These are phyloP conservation scores for Pleurotus platypus DNA, from an alignment of 768 basidiomycete species.

Conservation along the genomic window DNA sequence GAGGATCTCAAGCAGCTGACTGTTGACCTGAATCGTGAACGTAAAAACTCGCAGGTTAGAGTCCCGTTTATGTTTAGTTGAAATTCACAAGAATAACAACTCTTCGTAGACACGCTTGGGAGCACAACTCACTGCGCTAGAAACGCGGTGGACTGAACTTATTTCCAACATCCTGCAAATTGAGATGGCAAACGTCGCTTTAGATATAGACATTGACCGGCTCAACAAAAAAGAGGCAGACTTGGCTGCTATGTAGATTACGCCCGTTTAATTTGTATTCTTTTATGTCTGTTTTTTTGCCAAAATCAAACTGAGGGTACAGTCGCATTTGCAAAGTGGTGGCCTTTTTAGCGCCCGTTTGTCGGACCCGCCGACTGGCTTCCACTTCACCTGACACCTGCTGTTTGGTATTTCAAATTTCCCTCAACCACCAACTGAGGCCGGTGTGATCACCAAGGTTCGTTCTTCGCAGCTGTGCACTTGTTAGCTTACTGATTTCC, in stretches of 20 bases:
- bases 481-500: neutral
- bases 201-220: conserved; percentile 76
- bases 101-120: conserved; percentile 65
- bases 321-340: too few species aligned
- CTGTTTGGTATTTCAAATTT: neutral
- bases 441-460: neutral
- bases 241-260: conserved; percentile 32
- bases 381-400: neutral
- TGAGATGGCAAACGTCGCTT: conserved; percentile 89
- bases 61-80: conserved; percentile 2
- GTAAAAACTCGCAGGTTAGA: conserved; percentile 81
- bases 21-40: conserved; percentile 81
- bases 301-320: too few species aligned
- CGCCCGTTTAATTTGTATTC: neutral
- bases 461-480: neutral
- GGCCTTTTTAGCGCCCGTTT: neutral
- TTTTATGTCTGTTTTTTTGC: neutral
- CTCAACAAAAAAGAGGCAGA: conserved; percentile 60
- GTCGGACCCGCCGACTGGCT: neutral
- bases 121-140: conserved; percentile 73
- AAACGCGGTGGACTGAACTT: conserved; percentile 90
- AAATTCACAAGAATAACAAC: neutral
- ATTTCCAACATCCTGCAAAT: conserved; percentile 90
- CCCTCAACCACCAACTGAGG: neutral
- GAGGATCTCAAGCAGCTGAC: conserved; percentile 78